Conservation (phyloP, 257 asterid genomes). For the Nicotiana noctiflora region DNA sequence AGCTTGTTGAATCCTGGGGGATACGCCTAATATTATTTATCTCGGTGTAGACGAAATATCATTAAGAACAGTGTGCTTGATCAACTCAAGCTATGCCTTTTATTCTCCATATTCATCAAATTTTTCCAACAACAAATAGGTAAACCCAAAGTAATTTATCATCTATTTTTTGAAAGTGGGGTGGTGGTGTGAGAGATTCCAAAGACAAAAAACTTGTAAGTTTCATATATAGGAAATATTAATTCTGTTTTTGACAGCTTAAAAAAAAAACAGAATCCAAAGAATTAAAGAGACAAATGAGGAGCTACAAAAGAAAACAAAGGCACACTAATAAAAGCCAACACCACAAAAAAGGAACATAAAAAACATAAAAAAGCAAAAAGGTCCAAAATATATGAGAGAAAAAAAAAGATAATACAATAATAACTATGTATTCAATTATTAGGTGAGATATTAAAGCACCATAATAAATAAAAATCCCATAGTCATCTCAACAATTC, state of each 20-base stretch:
- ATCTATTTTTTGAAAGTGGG: too few relatives aligned
- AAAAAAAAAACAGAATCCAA: not conserved
- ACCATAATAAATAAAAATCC: conserved; percentile 13
- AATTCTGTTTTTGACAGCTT: not conserved
- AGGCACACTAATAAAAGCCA: not conserved
- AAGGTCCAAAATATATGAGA: not conserved
- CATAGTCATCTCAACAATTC: not conserved
- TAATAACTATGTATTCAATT: not conserved
- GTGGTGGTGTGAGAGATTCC: not conserved
- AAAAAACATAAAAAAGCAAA: not conserved
- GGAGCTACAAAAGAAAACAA: not conserved
- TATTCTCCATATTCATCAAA: too few relatives aligned
- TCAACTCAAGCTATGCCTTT: too few relatives aligned
- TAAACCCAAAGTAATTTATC: too few relatives aligned
- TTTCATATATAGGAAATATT: not conserved
- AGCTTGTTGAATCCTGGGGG: too few relatives aligned
- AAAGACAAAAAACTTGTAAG: not conserved
- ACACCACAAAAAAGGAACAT: not conserved
- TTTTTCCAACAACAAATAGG: too few relatives aligned
- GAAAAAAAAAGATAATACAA: not conserved
- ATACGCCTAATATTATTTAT: too few relatives aligned
- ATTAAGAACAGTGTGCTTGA: too few relatives aligned
- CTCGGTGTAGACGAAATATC: too few relatives aligned
- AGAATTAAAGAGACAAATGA: not conserved
- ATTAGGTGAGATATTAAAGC: conserved; percentile 18